Base-by-base conservation (phyloP, 257 asterid species). In the Primulina tabacum region DNA sequence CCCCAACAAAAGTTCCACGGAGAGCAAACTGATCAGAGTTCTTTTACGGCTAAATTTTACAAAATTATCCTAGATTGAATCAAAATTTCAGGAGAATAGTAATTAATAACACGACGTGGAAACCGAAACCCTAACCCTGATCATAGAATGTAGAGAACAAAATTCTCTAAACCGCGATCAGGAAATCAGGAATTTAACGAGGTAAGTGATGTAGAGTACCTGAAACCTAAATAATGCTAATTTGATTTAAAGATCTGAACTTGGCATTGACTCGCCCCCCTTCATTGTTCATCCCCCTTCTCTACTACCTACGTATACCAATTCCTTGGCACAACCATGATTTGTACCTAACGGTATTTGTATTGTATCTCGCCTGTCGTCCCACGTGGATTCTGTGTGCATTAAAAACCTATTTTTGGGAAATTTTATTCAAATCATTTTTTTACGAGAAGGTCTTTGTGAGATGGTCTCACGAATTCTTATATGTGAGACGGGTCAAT, bases 81-180 rank as follows among this genome's bases (percentile, higher is more conserved):
- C 53, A 64, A 60, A 64, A 24, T 52, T 16, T 14, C 20, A 14
- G 5, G 57, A 50, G 62, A 1, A 14, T 9, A 24, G 50, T 21
- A 20, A 57, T 35, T 60, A 52, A 67, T 68, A 67, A 71, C 69
- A 76, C 84, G 64, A 71, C 24, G 56, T 4, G 56, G 7, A 47
- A 47, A 50, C 53, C 55, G 16, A 47, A 47, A 47, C 10, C 18
- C 20, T 66, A 82, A 77, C 79, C 87, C 87, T 83, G 80, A 83
- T 77, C 73, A 66, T 29, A 68, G 9, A 17, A 28, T 7, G 35
- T n/a, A 53, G 18, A 24, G 35, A 37, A 34, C 59, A 73, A 75
- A 40, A 50, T 58, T 9, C 40, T 75, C 62, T 60, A 71, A 73
- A 70, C 50, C 62, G 64, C 67, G 20, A 38, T 32, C 64, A 18